phyloP scores from a whole-genome alignment of 139 green algal species.

The Chlorella sp. region DNA sequence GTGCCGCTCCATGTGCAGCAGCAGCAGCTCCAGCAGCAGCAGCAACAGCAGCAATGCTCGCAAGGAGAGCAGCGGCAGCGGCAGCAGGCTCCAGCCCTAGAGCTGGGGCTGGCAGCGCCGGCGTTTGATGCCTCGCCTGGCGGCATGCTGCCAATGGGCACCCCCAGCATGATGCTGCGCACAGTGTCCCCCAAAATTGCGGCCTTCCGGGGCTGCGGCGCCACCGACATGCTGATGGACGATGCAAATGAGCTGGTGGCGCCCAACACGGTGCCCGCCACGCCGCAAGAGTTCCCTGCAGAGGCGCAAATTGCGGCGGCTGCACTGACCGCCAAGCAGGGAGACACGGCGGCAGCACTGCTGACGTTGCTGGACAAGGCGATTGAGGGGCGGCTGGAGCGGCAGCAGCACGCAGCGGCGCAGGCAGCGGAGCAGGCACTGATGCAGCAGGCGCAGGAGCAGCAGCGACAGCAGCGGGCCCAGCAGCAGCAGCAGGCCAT shows the following conservation, averaged over 20 bases:
- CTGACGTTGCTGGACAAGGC: constrained; percentile 45
- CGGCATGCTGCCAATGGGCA: constrained; percentile 8
- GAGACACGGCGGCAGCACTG: constrained; percentile 38
- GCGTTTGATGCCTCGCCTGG: not conserved
- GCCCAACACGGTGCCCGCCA: not conserved
- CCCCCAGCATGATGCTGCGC: constrained; percentile 7
- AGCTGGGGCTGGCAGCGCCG: not conserved
- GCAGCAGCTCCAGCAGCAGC: constrained; percentile 16
- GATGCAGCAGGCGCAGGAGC: not conserved
- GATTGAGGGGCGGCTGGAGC: constrained; percentile 62
- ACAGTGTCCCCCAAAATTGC: constrained; percentile 20
- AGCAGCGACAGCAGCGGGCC: constrained; percentile 47
- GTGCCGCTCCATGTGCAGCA: constrained; percentile 5
- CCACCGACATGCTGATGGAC: not conserved
- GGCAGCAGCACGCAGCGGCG: constrained; percentile 43
- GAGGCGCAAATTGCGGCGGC: constrained; percentile 51
- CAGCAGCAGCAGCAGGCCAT: constrained; percentile 66
- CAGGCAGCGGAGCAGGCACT: not conserved
- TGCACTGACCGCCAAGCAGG: constrained; percentile 22
- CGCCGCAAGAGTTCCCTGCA: constrained; percentile 20
- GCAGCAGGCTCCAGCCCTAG: not conserved
- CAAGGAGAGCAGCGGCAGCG: not conserved
- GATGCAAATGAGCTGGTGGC: not conserved
- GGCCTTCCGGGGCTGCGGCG: not conserved
- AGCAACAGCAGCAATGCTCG: constrained; percentile 12